Base-by-base conservation (phyloP, 345 rosid species). In the Moringa oleifera region DNA sequence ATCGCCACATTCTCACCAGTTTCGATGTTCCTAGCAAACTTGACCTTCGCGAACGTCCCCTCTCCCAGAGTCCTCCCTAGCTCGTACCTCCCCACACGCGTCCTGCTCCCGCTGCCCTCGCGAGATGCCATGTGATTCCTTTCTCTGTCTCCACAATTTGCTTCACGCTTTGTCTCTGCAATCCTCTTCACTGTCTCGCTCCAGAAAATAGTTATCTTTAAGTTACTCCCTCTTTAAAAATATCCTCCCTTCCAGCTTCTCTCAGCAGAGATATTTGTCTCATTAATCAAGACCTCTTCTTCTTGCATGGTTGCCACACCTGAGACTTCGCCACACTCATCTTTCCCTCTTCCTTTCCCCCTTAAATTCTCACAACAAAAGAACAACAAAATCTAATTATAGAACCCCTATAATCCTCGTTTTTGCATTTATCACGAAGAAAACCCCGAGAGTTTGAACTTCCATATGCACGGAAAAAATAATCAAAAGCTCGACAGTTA, bases 301-400 rank as follows among this genome's bases (percentile, higher is more conserved):
- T 94, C 73, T 94, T 90, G 75, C 99, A 90, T 1, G 99, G 99
- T 69, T 94, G 99, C 99, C 99, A 94, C 5, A 94, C 88, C 79
- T 87, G 97, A 50, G 97, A 90, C 89, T 94, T 94, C 17, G 76
- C 80, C 53, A 90, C 80, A 61, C 84, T 94, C 96, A 87, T 89
- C 59, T 65, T 72, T 19, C 25, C 57, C 51, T 12, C n/a, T n/a
- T n/a, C n/a, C n/a, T 0, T 28, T 17, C 18, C 10, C 25, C 33
- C 33, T 28, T 28, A 28, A 28, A 2, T 28, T 3, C 3, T n/a
- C n/a, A n/a, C n/a, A n/a, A n/a, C 33, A 28, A 28, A 28, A 28
- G 33, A 11, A 11, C 6, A 41, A 9, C 6, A 1, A 41, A 41
- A 41, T 15, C 47, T 41, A 41, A 41, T 7, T n/a, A n/a, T n/a